Base-by-base conservation (phyloP, 345 rosid species). In the Eucalyptus tenuipes region DNA sequence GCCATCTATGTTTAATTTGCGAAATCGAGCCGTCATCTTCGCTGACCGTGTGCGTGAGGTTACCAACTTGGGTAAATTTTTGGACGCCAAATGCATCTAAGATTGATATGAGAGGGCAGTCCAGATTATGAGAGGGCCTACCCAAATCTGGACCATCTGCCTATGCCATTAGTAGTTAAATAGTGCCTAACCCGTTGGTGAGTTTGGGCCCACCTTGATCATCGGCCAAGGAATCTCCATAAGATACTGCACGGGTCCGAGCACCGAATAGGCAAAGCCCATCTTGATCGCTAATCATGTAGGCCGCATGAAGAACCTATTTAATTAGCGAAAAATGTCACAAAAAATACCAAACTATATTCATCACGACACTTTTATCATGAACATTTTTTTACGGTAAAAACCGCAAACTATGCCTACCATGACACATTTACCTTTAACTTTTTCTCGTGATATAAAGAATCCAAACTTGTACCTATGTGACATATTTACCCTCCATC, bases 361-460 rank as follows among this genome's bases (percentile, higher is more conserved):
- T 52, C 55, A 52, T 52, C 22, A 2, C 2, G 4, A 18, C 8
- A 52, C 24, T 3, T 52, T 18, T 52, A 52, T 52, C 55, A 18
- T 18, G 24, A 18, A 45, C 10, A 0, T 52, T 52, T 52, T 52
- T 52, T 18, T 1, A 7, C 2, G 3, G 55, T 52, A 52, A 1
- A 52, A 52, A 52, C 7, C 10, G 3, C 55, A 55, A 20, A 55
- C 5, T 55, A 55, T 55, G 1, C 13, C 3, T 55, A 55, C 1
- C 2, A 0, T 55, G 61, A 55, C 27, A 20, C 29, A 22, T 55
- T 55, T 55, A 24, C 13, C 29, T 2, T 55, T 20, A 55, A 52
- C 3, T 52, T 52, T 52, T 50, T 52, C 9, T 52, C 55, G 3
- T 18, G 55, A 52, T 52, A 18, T 52, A 52, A 52, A 52, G 17